These are phyloP conservation scores for Skeletonema tropicum DNA, from an alignment of 108 stramenopile genomes.

Conservation along the genomic window DNA sequence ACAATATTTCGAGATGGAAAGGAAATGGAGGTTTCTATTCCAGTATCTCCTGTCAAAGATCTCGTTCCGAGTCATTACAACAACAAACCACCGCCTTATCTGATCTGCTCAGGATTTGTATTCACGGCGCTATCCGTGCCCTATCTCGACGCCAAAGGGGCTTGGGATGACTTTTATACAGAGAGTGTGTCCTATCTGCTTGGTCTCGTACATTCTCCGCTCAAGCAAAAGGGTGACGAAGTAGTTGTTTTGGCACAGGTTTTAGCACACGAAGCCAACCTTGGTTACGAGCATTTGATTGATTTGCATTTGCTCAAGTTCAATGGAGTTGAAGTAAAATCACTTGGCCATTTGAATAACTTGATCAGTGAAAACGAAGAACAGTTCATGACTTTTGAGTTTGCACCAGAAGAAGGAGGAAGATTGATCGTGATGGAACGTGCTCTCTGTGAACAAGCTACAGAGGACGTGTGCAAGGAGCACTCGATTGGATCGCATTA, in stretches of 20 bases:
- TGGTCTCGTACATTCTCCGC: conserved; percentile 40
- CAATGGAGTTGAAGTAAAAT: conserved; percentile 55
- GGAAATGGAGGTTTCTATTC: conserved; percentile 36
- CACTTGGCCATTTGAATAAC: conserved; percentile 53
- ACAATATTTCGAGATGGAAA: conserved; percentile 52
- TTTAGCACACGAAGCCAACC: conserved; percentile 54
- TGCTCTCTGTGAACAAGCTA: conserved; percentile 35
- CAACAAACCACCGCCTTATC: conserved; percentile 57
- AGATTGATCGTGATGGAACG: conserved; percentile 52
- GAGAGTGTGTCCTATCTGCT: conserved; percentile 53
- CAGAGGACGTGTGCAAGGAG: conserved; percentile 53
- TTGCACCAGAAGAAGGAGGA: conserved; percentile 52
- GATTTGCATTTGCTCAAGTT: conserved; percentile 56
- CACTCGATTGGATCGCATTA: conserved; percentile 53
- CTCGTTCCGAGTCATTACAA: conserved; percentile 59
- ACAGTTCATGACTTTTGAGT: conserved; percentile 55
- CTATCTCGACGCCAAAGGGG: conserved; percentile 58
- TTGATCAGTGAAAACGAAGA: conserved; percentile 44
- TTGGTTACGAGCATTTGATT: conserved; percentile 56
- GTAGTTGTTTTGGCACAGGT: conserved; percentile 62
- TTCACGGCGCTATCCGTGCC: conserved; percentile 58
- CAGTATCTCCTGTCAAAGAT: conserved; percentile 31
- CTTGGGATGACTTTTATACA: conserved; percentile 59
- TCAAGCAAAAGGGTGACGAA: conserved; percentile 50
- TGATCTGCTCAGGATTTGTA: conserved; percentile 63